Conservation (phyloP, 192 early-diverging fungal genomes). For the Lobosporangium transversale region DNA sequence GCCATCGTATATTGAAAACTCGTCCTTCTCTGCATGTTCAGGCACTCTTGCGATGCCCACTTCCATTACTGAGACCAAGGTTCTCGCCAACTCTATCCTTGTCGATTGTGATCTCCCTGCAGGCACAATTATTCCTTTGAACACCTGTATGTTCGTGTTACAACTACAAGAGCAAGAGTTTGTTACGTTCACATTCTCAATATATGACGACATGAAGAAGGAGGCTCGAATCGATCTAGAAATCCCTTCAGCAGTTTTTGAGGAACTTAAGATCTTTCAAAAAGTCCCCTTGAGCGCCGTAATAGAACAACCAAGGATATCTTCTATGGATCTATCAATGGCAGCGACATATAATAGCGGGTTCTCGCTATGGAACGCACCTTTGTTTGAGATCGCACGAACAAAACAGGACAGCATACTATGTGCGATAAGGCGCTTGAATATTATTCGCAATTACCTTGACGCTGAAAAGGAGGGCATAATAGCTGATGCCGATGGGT, state of each 20-base stretch:
- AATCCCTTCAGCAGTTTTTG: background rate
- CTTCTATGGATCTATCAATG: background rate
- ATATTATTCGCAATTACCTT: slow-evolving; percentile 17
- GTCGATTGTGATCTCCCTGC: slow-evolving; percentile 20
- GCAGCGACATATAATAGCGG: background rate
- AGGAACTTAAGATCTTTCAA: slow-evolving; percentile 21
- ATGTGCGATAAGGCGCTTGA: slow-evolving; percentile 21
- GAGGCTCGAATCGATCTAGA: too few relatives aligned
- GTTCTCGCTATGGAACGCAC: slow-evolving; percentile 36
- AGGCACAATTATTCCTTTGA: slow-evolving; percentile 7
- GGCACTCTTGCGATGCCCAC: background rate
- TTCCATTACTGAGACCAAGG: background rate
- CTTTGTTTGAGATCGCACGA: slow-evolving; percentile 20
- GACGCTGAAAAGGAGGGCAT: background rate
- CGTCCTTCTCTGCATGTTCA: too few relatives aligned
- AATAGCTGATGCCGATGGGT: background rate
- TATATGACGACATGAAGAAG: slow-evolving; percentile 53
- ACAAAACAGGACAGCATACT: slow-evolving; percentile 19
- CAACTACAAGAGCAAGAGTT: slow-evolving; percentile 36
- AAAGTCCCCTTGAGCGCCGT: slow-evolving; percentile 8
- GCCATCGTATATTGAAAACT: slow-evolving; percentile 23
- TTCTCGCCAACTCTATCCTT: slow-evolving; percentile 26
- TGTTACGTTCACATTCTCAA: slow-evolving; percentile 51
- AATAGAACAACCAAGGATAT: too few relatives aligned
- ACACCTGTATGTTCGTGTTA: slow-evolving; percentile 52